A percentile compares a stretch with the other conserved stretches of the same genome.
These are phyloP conservation scores for Oxyria digyna DNA, from an alignment of 148 eudicot species.

Conservation along the genomic window DNA sequence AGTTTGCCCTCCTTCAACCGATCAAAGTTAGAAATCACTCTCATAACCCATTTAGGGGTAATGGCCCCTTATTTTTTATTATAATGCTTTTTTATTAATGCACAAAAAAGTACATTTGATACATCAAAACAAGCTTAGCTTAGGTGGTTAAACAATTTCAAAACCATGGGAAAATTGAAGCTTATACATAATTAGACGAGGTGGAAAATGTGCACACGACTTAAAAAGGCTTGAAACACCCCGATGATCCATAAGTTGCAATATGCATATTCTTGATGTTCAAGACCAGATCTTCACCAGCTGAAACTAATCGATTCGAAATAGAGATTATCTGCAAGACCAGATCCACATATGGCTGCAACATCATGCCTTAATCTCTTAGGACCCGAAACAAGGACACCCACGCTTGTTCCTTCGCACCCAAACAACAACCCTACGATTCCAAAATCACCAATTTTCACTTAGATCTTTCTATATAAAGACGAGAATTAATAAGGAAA, in stretches of 20 bases:
- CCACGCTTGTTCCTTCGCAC: constrained; percentile 47
- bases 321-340: constrained; percentile 49
- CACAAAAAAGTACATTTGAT: not conserved
- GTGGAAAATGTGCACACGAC: not conserved
- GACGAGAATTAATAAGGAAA: not conserved
- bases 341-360: constrained; percentile 68
- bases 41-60: too few relatives aligned
- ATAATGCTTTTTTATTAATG: not conserved
- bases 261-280: not conserved
- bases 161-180: not conserved
- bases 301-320: constrained; percentile 89
- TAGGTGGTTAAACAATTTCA: not conserved
- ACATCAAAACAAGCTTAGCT: too few relatives aligned
- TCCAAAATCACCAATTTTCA: not conserved
- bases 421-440: constrained; percentile 45
- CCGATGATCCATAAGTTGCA: not conserved
- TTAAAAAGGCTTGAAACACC: not conserved
- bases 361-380: constrained; percentile 61
- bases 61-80: too few relatives aligned
- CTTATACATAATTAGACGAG: not conserved
- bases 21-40: too few relatives aligned
- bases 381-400: constrained; percentile 76
- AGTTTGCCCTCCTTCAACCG: too few relatives aligned
- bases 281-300: constrained; percentile 52
- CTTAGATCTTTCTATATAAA: not conserved